phyloP scores from a whole-genome alignment of 768 basidiomycete species.

The Suillus occidentalis region DNA sequence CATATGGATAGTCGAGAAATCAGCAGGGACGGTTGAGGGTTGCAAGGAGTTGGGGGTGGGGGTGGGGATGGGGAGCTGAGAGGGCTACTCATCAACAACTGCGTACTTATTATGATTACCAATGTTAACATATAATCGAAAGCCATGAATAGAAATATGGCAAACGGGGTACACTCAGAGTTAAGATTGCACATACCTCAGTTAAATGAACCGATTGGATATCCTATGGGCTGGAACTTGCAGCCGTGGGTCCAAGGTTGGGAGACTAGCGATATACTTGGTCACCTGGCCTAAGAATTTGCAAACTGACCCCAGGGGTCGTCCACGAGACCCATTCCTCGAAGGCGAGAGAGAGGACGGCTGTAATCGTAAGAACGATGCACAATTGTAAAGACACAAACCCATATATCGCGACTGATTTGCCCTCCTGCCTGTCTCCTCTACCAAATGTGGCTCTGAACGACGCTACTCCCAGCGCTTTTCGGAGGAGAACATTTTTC shows the following conservation, averaged over 20 bases:
- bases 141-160: too few relatives aligned
- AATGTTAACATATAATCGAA: too few relatives aligned
- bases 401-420: background rate
- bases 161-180: background rate
- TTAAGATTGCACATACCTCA: too few relatives aligned
- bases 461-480: too few relatives aligned
- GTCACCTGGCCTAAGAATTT: background rate
- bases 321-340: background rate
- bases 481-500: background rate
- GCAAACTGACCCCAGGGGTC: background rate
- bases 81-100: too few relatives aligned
- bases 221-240: background rate
- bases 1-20: background rate
- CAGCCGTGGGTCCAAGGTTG: background rate
- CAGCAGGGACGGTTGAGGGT: background rate
- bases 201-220: too few relatives aligned
- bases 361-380: background rate
- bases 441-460: background rate
- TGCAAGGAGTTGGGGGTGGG: background rate
- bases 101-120: too few relatives aligned
- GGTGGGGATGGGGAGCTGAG: too few relatives aligned
- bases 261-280: background rate
- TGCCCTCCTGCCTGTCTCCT: background rate
- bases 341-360: background rate
- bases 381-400: background rate